These are phyloP conservation scores for Anthracocystis panici-leucophaei DNA, from an alignment of 1,284 basidiomycete species.

Conservation along the genomic window DNA sequence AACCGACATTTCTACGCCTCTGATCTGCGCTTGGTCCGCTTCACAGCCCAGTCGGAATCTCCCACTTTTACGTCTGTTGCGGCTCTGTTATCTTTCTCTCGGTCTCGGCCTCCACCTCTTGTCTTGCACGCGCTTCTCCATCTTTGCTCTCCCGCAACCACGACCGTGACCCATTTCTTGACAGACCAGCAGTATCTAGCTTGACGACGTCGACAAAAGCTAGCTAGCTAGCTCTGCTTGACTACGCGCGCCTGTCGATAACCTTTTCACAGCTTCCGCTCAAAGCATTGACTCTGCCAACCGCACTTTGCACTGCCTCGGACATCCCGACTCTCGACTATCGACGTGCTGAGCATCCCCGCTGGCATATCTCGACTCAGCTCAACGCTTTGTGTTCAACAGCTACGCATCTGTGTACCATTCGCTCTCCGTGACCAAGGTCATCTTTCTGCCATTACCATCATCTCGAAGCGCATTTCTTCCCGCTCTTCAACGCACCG, in stretches of 20 bases:
- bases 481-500: background rate
- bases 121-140: background rate
- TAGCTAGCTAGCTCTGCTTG: background rate
- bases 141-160: background rate
- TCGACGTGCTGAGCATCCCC: background rate
- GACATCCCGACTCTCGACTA: conserved; percentile 1
- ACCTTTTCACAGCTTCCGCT: background rate
- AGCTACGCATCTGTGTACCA: background rate
- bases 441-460: background rate
- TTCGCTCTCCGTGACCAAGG: background rate
- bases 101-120: background rate
- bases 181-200: background rate
- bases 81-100: background rate
- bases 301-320: conserved; percentile 3
- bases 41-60: background rate
- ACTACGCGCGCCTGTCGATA: background rate
- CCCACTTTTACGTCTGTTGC: background rate
- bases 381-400: background rate
- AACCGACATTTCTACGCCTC: background rate
- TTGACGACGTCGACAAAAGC: background rate
- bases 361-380: too few relatives aligned
- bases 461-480: conserved; percentile 1
- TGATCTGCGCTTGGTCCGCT: background rate
- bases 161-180: background rate
- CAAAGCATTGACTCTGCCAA: background rate